Evolutionary conservation across 1,284 basidiomycete species (phyloP).

Genomic region (Naganishia sp.): DNA sequence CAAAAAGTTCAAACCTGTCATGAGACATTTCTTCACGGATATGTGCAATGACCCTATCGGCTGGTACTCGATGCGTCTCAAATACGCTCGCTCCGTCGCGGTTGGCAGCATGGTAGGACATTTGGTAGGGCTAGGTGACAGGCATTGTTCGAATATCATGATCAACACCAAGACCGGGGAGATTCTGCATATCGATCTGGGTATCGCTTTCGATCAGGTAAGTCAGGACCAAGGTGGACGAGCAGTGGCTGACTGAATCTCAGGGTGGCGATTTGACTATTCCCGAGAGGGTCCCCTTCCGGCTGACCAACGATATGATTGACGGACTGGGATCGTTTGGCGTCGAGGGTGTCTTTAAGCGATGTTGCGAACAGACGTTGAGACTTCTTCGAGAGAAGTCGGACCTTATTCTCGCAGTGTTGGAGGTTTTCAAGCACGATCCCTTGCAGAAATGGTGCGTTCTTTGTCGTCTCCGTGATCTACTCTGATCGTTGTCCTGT

Average conservation of each 20-base stretch:
- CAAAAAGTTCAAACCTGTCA: conserved; percentile 72
- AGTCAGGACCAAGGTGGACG: conserved; percentile 35
- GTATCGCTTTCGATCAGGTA: conserved; percentile 94
- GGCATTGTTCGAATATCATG: conserved; percentile 90
- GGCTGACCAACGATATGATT: conserved; percentile 88
- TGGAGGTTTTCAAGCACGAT: conserved; percentile 97
- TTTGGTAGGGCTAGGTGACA: conserved; percentile 87
- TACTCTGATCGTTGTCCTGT: background rate
- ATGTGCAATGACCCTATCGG: conserved; percentile 79
- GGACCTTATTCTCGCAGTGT: conserved; percentile 85
- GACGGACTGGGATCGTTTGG: conserved; percentile 91
- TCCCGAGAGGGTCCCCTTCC: conserved; percentile 91
- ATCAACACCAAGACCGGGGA: conserved; percentile 82
- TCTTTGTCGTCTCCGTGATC: background rate
- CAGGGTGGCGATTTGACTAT: conserved; percentile 79
- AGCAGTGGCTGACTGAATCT: background rate
- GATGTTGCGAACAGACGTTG: conserved; percentile 91
- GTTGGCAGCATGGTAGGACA: conserved; percentile 94
- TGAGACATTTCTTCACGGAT: conserved; percentile 93
- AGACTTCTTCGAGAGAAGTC: conserved; percentile 83
- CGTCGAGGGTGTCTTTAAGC: conserved; percentile 89
- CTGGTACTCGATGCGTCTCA: conserved; percentile 92
- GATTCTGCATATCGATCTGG: conserved; percentile 91
- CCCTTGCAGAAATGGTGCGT: conserved; percentile 86
- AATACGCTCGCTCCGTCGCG: conserved; percentile 87